Percentiles rank a stretch among this genome's conserved stretches.
Conservation (phyloP, 164 flowering plant genomes). For the Stephania yunnanensis region DNA sequence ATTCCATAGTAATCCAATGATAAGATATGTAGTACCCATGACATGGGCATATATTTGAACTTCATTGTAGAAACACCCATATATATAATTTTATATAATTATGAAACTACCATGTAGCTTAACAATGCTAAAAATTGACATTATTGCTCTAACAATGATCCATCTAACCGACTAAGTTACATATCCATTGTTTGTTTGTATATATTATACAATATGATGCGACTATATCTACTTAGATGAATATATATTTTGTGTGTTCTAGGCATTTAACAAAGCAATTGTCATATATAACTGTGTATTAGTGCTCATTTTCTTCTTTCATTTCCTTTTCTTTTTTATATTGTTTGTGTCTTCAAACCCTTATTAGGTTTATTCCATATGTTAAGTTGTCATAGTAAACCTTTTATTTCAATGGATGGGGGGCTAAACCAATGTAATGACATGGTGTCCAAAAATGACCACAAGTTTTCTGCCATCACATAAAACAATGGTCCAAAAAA, state of each 20-base stretch:
- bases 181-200: too few species aligned
- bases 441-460: slow-evolving; percentile 58
- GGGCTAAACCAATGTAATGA: slow-evolving; percentile 78
- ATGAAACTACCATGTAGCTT: too few species aligned
- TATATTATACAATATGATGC: too few species aligned
- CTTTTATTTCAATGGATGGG: slow-evolving; percentile 64
- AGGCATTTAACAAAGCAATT: background rate
- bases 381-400: background rate
- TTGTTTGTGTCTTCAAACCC: background rate
- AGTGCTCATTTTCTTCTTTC: background rate
- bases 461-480: slow-evolving; percentile 15
- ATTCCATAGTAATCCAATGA: too few species aligned
- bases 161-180: too few species aligned
- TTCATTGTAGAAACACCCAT: too few species aligned
- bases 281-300: background rate
- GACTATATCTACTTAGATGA: too few species aligned
- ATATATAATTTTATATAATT: too few species aligned
- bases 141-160: too few species aligned
- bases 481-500: slow-evolving; percentile 33
- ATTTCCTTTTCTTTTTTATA: background rate
- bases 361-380: background rate
- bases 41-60: too few species aligned
- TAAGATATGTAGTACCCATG: too few species aligned
- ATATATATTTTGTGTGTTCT: background rate
- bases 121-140: too few species aligned